A percentile compares a stretch with the other conserved stretches of the same genome.
These are phyloP conservation scores for Calonectria pteridis DNA, from an alignment of 2,329 filamentous ascomycete species.

Conservation along the genomic window DNA sequence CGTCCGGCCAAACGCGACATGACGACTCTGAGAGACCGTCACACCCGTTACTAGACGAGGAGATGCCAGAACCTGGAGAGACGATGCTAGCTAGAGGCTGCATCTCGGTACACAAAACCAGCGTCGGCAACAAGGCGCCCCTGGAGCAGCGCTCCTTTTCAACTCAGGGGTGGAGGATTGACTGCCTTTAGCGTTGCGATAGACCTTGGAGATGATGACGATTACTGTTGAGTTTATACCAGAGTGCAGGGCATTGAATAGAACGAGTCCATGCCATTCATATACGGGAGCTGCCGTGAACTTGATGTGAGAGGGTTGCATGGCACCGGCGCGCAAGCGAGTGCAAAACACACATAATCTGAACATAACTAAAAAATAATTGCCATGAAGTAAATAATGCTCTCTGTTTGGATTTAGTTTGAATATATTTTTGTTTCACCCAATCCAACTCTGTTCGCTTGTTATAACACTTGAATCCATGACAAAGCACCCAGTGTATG, in stretches of 20 bases:
- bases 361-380: neutral
- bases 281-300: constrained; percentile 1
- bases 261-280: constrained; percentile 28
- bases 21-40: neutral
- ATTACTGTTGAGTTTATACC: constrained; percentile 18
- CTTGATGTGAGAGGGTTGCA: neutral
- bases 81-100: constrained; percentile 16
- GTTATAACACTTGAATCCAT: neutral
- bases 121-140: neutral
- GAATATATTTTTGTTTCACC: neutral
- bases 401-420: neutral
- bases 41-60: constrained; percentile 2
- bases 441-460: neutral
- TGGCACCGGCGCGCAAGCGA: neutral
- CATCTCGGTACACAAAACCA: constrained; percentile 2
- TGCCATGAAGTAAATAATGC: neutral
- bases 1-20: constrained; percentile 13
- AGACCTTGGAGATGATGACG: constrained; percentile 25
- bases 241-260: constrained; percentile 23
- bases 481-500: neutral
- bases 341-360: constrained; percentile 1
- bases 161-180: neutral
- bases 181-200: constrained; percentile 28
- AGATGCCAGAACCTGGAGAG: neutral
- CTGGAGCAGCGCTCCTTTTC: neutral